phyloP scores from a whole-genome alignment of 2,329 filamentous ascomycete genomes.

The Blastomyces gilchristii region DNA sequence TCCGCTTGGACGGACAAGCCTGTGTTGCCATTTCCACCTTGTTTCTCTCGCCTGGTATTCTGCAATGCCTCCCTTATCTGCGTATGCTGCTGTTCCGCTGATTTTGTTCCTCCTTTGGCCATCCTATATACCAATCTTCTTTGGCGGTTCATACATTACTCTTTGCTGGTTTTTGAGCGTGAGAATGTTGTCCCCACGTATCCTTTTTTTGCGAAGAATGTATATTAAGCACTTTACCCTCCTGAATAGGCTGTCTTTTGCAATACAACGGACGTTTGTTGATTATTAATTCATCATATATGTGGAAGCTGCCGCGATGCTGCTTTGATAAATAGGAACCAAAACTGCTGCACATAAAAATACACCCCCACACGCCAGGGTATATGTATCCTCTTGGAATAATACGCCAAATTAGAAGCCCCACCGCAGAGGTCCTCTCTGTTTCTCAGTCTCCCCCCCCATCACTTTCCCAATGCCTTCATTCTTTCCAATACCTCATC shows the following conservation, averaged over 20 bases:
- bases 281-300: background rate
- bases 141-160: background rate
- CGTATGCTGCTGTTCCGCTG: background rate
- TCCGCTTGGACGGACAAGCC: background rate
- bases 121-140: background rate
- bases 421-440: no score
- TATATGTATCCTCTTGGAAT: background rate
- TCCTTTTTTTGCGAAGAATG: background rate
- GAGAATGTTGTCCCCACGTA: background rate
- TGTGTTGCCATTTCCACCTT: background rate
- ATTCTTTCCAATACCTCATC: conserved; percentile 10
- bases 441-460: background rate
- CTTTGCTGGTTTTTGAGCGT: background rate
- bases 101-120: background rate
- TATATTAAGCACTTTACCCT: background rate
- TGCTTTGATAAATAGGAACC: background rate
- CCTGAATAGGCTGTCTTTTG: background rate
- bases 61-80: background rate
- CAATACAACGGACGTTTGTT: background rate
- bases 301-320: background rate
- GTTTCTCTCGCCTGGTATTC: background rate
- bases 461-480: conserved; percentile 2
- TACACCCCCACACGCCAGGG: background rate
- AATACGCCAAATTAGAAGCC: background rate
- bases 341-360: background rate